phyloP scores from a whole-genome alignment of 192 early-diverging fungal species.

The Spizellomyces punctatus region DNA sequence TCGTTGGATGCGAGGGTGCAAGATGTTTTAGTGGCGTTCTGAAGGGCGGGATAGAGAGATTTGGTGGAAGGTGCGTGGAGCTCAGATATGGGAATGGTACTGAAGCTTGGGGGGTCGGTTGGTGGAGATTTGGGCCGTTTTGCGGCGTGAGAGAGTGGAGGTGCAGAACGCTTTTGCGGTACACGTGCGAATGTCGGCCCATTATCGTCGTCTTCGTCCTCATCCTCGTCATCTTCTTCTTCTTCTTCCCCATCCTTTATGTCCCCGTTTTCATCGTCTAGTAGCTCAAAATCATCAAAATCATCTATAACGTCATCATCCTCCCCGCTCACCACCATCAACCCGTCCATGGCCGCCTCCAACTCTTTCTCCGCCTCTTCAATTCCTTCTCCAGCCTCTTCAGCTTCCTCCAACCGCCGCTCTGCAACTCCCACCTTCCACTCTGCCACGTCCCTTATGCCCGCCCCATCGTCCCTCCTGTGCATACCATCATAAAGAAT shows the following conservation, averaged over 20 bases:
- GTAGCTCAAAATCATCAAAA: constrained; percentile 16
- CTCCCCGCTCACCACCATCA: constrained; percentile 19
- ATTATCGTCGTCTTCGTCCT: constrained; percentile 32
- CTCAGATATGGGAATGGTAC: constrained; percentile 16
- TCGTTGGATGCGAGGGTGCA: constrained; percentile 26
- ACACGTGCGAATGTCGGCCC: not conserved
- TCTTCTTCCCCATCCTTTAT: constrained; percentile 35
- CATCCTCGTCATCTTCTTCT: not conserved
- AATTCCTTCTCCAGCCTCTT: not conserved
- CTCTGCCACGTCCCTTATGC: constrained; percentile 33
- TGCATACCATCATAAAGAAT: constrained; percentile 19
- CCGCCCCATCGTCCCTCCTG: constrained; percentile 44
- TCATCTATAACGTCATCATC: constrained; percentile 13
- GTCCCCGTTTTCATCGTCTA: constrained; percentile 20
- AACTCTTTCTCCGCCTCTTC: constrained; percentile 23
- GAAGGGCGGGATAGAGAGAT: constrained; percentile 28
- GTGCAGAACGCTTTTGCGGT: not conserved
- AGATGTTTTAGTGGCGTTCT: constrained; percentile 9
- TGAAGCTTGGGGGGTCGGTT: constrained; percentile 39
- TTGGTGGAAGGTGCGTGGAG: constrained; percentile 3
- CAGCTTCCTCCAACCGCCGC: constrained; percentile 11
- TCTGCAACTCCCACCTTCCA: constrained; percentile 35
- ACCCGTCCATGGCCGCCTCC: constrained; percentile 27
- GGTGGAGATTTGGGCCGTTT: not conserved
- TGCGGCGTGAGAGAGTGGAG: no score